phyloP scores from a whole-genome alignment of 306 rosid genomes.

The Canavalia ensiformis region DNA sequence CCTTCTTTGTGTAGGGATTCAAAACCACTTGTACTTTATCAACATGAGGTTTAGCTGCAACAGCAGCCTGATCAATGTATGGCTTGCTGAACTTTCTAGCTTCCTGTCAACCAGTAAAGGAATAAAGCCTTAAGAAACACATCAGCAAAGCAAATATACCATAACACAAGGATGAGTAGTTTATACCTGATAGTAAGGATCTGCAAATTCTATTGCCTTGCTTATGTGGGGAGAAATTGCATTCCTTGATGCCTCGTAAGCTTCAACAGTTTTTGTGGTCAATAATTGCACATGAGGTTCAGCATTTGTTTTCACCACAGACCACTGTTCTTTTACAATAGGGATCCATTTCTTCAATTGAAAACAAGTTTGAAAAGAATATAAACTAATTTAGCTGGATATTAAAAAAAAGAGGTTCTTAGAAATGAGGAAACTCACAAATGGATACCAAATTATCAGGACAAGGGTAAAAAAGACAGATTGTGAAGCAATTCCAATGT shows the following conservation, averaged over 20 bases:
- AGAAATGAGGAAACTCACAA: slow-evolving; percentile 38
- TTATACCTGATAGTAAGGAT: slow-evolving; percentile 88
- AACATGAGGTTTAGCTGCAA: slow-evolving; percentile 84
- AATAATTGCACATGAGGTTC: slow-evolving; percentile 77
- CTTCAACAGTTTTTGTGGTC: slow-evolving; percentile 66
- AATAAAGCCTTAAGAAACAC: slow-evolving; percentile 38
- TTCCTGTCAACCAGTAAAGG: slow-evolving; percentile 65
- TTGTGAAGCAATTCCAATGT: slow-evolving; percentile 29
- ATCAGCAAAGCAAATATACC: slow-evolving; percentile 35
- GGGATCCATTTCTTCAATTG: slow-evolving; percentile 84
- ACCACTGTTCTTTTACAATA: slow-evolving; percentile 68
- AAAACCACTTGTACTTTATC: slow-evolving; percentile 71
- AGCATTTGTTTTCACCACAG: slow-evolving; percentile 63
- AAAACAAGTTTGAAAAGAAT: slow-evolving; percentile 45
- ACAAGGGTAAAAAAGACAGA: slow-evolving; percentile 31
- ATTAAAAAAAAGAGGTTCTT: slow-evolving; percentile 40
- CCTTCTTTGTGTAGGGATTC: slow-evolving; percentile 77
- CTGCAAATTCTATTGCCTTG: slow-evolving; percentile 73
- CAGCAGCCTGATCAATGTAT: slow-evolving; percentile 84
- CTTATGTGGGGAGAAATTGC: slow-evolving; percentile 70
- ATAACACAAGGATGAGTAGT: not conserved
- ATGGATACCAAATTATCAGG: slow-evolving; percentile 34
- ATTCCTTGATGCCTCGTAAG: slow-evolving; percentile 70
- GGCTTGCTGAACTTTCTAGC: slow-evolving; percentile 88
- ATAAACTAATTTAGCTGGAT: slow-evolving; percentile 1